Base-by-base conservation (phyloP, 2,329 filamentous ascomycete species). In the Aspergillus sp. region DNA sequence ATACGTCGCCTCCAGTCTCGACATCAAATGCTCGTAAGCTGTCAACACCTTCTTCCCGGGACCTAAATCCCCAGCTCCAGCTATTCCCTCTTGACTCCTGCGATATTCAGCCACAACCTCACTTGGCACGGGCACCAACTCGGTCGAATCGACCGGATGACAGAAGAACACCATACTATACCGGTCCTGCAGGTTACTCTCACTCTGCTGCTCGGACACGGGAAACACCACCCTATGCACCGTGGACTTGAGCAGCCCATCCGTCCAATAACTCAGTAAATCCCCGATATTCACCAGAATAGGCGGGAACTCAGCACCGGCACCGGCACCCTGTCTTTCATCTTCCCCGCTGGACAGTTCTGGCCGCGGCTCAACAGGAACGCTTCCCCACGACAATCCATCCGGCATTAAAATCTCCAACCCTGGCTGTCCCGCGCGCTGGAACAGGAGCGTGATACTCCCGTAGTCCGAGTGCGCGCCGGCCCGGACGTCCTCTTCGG, bases 401-500 rank as follows among this genome's bases (percentile, higher is more conserved):
- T 75, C 71, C 0, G 74, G 75, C 1, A 81, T 83, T 5, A 83
- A 76, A 51, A 97, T 84, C 66, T 97, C 89, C 1, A 98, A 75
- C 0, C 93, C 93, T 0, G 89, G 83, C 59, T 96, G 89, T 1
- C 86, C 86, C 1, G 80, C 80, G 2, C 90, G 79, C 55, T 93
- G 88, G 73, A 98, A 97, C 7, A 97, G 78, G 0, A 84, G 72
- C 0, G 81, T 85, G 42, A 85, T 61, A 46, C 72, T 78, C 30
- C 80, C 80, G 68, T 95, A 95, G 71, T 96, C 90, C 4, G 86
- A 91, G 67, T 97, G 91, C 0, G 91, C 89, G 48, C 91, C 93
- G 5, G 91, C 91, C 29, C 91, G 83, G 50, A 96, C 80, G 59
- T 91, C 86, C 12, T 73, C 68, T 34, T 69, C 66, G 4, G 75